Evolutionary conservation across 1,139 yeast species (phyloP).

Genomic region (Diutina siamensis): DNA sequence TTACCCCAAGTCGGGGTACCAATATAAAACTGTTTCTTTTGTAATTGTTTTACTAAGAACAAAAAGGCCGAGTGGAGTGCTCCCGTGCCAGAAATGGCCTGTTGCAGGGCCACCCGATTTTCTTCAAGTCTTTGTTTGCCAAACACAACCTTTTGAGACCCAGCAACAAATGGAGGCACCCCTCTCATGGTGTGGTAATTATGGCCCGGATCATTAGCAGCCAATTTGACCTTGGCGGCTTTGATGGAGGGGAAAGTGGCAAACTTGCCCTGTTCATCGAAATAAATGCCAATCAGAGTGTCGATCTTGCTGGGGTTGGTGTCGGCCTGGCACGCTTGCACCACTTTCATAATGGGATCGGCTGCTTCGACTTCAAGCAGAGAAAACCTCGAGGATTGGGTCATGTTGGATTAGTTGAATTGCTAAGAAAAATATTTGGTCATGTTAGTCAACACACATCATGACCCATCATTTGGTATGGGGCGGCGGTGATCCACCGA

Average conservation of each 20-base stretch:
- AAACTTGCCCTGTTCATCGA: constrained; percentile 24
- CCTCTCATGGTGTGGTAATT: constrained; percentile 34
- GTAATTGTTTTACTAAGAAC: constrained; percentile 18
- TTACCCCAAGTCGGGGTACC: constrained; percentile 35
- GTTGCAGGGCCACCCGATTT: constrained; percentile 25
- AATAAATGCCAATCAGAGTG: constrained; percentile 34
- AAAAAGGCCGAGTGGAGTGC: constrained; percentile 28
- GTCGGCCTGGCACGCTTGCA: constrained; percentile 19
- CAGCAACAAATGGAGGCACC: constrained; percentile 23
- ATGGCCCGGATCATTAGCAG: constrained; percentile 29
- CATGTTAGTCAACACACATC: too few species aligned
- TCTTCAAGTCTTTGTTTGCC: constrained; percentile 15
- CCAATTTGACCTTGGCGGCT: constrained; percentile 22
- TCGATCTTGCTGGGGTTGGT: constrained; percentile 23
- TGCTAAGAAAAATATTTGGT: too few species aligned
- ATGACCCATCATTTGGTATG: background rate
- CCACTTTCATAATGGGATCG: constrained; percentile 29
- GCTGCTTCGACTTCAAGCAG: constrained; percentile 12
- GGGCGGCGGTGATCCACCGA: background rate
- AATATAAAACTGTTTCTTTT: constrained; percentile 20
- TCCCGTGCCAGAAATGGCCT: constrained; percentile 35
- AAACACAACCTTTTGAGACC: constrained; percentile 26
- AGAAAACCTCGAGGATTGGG: constrained; percentile 16
- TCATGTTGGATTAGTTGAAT: too few species aligned
- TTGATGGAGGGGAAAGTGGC: constrained; percentile 28